A percentile compares a stretch with the other conserved stretches of the same genome.
Conservation (phyloP, 2,329 filamentous ascomycete species). For the Nigrograna mackinnonii region DNA sequence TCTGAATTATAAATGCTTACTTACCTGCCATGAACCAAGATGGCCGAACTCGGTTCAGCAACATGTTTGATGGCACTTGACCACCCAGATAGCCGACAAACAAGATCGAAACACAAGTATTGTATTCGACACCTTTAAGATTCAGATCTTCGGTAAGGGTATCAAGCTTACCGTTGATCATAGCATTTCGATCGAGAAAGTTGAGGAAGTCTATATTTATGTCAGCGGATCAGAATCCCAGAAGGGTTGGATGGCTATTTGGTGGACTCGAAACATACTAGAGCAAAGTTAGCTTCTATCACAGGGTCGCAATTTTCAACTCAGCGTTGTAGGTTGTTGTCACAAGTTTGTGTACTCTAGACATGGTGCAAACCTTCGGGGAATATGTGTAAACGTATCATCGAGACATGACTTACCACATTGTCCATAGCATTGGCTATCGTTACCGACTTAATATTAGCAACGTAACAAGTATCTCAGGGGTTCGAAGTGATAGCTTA, state of each 20-base stretch:
- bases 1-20: too few relatives aligned
- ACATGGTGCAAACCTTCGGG: too few relatives aligned
- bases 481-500: background rate
- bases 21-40: conserved; percentile 16
- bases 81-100: conserved; percentile 36
- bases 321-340: too few relatives aligned
- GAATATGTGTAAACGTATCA: too few relatives aligned
- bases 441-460: conserved; percentile 26
- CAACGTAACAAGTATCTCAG: conserved; percentile 12
- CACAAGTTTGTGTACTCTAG: too few relatives aligned
- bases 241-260: too few relatives aligned
- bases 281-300: background rate
- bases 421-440: conserved; percentile 30
- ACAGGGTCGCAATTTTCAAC: background rate
- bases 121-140: conserved; percentile 1
- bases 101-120: conserved; percentile 3
- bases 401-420: conserved; percentile 2
- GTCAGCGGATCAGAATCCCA: too few relatives aligned
- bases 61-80: conserved; percentile 42
- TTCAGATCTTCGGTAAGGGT: conserved; percentile 63
- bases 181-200: conserved; percentile 59
- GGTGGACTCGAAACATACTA: too few relatives aligned
- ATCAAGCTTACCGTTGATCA: conserved; percentile 63
- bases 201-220: conserved; percentile 10
- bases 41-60: conserved; percentile 28